Evolutionary conservation across 163 green algal species (phyloP).

Genomic region (Volvox carteri): DNA sequence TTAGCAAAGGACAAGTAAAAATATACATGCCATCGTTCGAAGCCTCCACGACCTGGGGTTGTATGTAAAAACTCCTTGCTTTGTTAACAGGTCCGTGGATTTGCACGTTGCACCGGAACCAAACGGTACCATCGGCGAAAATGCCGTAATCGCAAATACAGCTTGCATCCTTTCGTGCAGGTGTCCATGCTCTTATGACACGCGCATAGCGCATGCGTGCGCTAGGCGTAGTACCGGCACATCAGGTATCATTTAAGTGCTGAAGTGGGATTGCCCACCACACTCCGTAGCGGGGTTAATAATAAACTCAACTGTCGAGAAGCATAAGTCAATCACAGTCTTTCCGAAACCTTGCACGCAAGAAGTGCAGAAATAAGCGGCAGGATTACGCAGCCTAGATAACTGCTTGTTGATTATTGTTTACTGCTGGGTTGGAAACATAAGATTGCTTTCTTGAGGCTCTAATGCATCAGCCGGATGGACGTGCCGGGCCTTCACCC

Average conservation of each 20-base stretch:
- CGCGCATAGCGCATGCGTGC: neutral
- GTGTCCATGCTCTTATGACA: no score
- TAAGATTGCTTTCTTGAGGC: neutral
- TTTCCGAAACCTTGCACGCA: no score
- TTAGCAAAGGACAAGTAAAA: no score
- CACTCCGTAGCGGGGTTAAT: neutral
- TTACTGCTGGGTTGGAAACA: neutral
- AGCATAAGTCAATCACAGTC: neutral
- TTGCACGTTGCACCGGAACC: no score
- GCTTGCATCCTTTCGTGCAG: no score
- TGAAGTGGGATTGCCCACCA: neutral
- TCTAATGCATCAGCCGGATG: slow-evolving; percentile 7
- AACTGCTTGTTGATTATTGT: neutral
- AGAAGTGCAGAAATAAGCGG: neutral
- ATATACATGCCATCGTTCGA: no score
- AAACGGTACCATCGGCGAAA: no score
- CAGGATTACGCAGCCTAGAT: neutral
- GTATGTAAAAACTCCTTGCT: no score
- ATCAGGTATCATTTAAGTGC: neutral
- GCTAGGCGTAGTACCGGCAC: neutral
- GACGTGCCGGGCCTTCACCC: neutral
- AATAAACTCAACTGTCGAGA: neutral
- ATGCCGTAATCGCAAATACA: no score
- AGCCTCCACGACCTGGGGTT: no score
- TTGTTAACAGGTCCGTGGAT: no score